A percentile compares a stretch with the other conserved stretches of the same genome.
Evolutionary conservation across 345 rosid genomes (phyloP).

Genomic region (Camelina sativa): DNA sequence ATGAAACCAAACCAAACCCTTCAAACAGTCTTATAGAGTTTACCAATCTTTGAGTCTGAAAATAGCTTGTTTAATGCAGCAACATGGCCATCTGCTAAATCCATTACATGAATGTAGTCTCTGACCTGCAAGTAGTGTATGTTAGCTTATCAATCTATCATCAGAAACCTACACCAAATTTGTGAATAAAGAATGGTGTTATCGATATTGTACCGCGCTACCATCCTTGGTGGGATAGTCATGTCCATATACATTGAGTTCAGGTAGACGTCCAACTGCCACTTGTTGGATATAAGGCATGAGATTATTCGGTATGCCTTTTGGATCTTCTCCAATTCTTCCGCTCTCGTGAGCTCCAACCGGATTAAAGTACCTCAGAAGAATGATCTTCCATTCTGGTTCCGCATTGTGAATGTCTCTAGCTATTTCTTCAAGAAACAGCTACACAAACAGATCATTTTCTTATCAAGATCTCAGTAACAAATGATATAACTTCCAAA

Average conservation of each 20-base stretch:
- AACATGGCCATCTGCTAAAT: constrained; percentile 92
- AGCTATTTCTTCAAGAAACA: constrained; percentile 92
- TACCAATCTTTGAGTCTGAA: constrained; percentile 66
- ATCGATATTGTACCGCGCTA: constrained; percentile 67
- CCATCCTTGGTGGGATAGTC: constrained; percentile 95
- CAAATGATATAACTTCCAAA: neutral
- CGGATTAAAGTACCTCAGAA: constrained; percentile 93
- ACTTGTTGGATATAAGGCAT: constrained; percentile 99
- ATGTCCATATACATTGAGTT: constrained; percentile 87
- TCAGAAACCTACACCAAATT: neutral
- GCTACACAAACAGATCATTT: constrained; percentile 44
- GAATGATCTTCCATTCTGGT: constrained; percentile 83
- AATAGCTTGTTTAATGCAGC: constrained; percentile 81
- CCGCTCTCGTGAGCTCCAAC: constrained; percentile 98
- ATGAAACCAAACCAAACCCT: constrained; percentile 10
- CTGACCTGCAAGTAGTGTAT: constrained; percentile 59
- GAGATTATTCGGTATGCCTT: constrained; percentile 89
- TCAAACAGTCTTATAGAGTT: constrained; percentile 1
- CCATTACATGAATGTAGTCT: constrained; percentile 97
- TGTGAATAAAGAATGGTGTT: neutral
- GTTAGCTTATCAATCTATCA: constrained; percentile 24
- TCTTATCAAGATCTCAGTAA: neutral
- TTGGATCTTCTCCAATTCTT: constrained; percentile 94
- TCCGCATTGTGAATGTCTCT: constrained; percentile 84
- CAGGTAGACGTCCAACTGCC: constrained; percentile 89